Evolutionary conservation across 2,329 filamentous ascomycete species (phyloP).

Genomic region (Trichoderma oligosporum): DNA sequence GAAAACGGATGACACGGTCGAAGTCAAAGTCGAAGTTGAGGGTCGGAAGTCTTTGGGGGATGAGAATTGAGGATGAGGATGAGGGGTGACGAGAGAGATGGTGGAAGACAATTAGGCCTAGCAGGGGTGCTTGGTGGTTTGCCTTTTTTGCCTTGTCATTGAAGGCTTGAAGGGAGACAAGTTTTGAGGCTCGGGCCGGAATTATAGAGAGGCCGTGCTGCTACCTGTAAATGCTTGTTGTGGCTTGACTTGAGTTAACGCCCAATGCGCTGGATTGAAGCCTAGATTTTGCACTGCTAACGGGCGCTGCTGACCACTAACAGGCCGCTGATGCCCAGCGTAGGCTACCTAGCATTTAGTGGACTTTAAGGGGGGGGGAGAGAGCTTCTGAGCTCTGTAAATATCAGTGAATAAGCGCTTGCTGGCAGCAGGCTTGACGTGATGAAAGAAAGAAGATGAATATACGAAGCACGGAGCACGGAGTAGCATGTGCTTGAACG

Average conservation of each 20-base stretch:
- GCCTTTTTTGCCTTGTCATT: not conserved
- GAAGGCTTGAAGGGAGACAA: slow-evolving; percentile 18
- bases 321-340: slow-evolving; percentile 6
- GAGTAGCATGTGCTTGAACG: not conserved
- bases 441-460: not conserved
- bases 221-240: not conserved
- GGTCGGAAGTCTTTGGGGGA: not conserved
- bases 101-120: slow-evolving; percentile 8
- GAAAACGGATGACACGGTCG: slow-evolving; percentile 10
- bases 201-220: slow-evolving; percentile 29
- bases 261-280: not conserved
- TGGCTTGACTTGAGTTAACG: not conserved
- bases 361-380: not conserved
- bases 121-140: slow-evolving; percentile 10
- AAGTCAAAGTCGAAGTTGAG: not conserved
- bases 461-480: too few species aligned
- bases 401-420: too few species aligned
- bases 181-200: slow-evolving; percentile 27
- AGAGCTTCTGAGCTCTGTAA: too few species aligned
- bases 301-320: not conserved
- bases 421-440: not conserved
- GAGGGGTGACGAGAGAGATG: slow-evolving; percentile 16
- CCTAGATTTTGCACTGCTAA: not conserved
- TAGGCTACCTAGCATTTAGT: not conserved
- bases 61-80: too few species aligned